Conservation (phyloP, 176 grass and related monocot genomes). For the Oryza longistaminata region DNA sequence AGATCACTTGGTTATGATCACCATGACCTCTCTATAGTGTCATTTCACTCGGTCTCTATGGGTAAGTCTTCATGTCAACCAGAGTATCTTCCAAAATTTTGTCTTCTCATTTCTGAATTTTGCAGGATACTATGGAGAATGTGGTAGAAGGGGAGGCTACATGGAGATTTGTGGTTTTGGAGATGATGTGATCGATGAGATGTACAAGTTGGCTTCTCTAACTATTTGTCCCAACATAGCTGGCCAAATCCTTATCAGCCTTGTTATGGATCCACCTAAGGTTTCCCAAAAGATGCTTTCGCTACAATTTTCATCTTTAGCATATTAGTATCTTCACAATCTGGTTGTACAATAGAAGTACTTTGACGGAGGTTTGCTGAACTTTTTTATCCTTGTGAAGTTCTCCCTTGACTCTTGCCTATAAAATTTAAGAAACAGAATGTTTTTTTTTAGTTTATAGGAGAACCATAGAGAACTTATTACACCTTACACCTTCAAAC, state of each 20-base stretch:
- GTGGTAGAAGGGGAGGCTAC: conserved; percentile 83
- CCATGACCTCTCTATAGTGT: conserved; percentile 53
- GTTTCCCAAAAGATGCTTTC: conserved; percentile 15
- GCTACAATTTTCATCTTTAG: neutral
- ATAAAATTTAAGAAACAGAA: neutral
- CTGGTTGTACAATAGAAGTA: neutral
- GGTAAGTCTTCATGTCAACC: conserved; percentile 42
- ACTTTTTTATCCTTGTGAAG: neutral
- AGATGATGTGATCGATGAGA: conserved; percentile 53
- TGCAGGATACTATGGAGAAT: conserved; percentile 72
- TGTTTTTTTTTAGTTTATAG: neutral
- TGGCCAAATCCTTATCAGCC: conserved; percentile 70
- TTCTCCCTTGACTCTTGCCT: neutral
- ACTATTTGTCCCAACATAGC: conserved; percentile 77
- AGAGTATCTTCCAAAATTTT: neutral
- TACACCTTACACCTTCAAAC: neutral
- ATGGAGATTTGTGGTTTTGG: conserved; percentile 74
- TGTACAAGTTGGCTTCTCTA: conserved; percentile 77
- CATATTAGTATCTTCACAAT: neutral
- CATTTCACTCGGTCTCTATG: conserved; percentile 66
- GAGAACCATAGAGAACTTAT: neutral
- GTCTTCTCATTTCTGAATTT: conserved; percentile 9
- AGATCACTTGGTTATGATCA: conserved; percentile 60
- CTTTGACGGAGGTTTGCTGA: neutral
- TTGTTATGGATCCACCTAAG: conserved; percentile 82